Percentiles rank a stretch among this genome's conserved stretches.
These are phyloP conservation scores for Penicillium sp. DNA, from an alignment of 2,329 filamentous ascomycete species.

Conservation along the genomic window DNA sequence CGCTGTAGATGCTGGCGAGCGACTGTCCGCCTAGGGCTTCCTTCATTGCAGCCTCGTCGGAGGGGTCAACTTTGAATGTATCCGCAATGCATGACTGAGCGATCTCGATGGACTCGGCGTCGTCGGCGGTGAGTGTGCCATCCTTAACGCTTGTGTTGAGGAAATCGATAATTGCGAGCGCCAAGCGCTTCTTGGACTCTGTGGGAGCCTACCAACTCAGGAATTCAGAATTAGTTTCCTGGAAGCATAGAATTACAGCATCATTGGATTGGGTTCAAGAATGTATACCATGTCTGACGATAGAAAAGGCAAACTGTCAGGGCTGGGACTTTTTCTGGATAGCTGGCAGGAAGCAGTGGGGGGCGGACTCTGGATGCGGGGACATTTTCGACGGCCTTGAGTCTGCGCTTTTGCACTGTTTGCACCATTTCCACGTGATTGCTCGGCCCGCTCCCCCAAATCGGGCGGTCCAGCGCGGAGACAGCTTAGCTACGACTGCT, in stretches of 20 bases:
- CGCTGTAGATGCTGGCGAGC: constrained; percentile 87
- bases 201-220: constrained; percentile 41
- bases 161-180: constrained; percentile 97
- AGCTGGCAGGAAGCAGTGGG: constrained; percentile 21
- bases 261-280: background rate
- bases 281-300: constrained; percentile 11
- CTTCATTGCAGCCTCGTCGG: constrained; percentile 71
- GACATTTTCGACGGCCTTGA: constrained; percentile 17
- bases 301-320: background rate
- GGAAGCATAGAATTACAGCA: background rate
- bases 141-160: constrained; percentile 82
- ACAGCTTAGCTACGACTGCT: constrained; percentile 9
- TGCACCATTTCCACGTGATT: constrained; percentile 26
- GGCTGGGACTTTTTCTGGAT: background rate
- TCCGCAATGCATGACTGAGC: constrained; percentile 94
- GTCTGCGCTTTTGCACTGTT: constrained; percentile 22
- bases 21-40: constrained; percentile 85
- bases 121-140: constrained; percentile 84
- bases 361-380: constrained; percentile 29
- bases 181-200: constrained; percentile 80
- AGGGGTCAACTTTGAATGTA: constrained; percentile 91
- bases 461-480: constrained; percentile 9
- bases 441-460: constrained; percentile 12
- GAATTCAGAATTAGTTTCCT: background rate
- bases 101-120: constrained; percentile 92